Evolutionary conservation across 148 eudicot genomes (phyloP).

Genomic region (Tetragonia tetragonoides): DNA sequence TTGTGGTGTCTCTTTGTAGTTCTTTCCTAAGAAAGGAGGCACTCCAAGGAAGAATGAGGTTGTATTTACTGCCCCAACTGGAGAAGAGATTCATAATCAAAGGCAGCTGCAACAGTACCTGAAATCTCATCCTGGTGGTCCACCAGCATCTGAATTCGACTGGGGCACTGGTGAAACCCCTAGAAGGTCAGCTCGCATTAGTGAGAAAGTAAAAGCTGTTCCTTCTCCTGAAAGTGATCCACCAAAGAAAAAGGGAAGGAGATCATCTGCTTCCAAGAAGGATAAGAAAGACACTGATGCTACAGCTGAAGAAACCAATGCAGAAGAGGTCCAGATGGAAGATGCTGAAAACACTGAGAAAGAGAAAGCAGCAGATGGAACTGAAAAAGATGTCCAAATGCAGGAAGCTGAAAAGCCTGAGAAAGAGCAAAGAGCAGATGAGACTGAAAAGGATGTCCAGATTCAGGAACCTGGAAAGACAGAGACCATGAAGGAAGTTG

Average conservation of each 20-base stretch:
- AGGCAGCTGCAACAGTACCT: slow-evolving; percentile 79
- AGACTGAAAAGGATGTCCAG: slow-evolving; percentile 15
- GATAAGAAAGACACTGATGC: slow-evolving; percentile 42
- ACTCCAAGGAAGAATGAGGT: slow-evolving; percentile 77
- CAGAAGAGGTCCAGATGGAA: slow-evolving; percentile 29
- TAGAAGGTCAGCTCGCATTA: slow-evolving; percentile 81
- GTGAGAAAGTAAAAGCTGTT: slow-evolving; percentile 60
- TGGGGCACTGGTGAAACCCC: slow-evolving; percentile 92
- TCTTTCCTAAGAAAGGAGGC: slow-evolving; percentile 67
- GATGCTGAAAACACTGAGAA: slow-evolving; percentile 37
- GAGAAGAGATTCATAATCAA: slow-evolving; percentile 74
- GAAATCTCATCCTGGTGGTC: slow-evolving; percentile 81
- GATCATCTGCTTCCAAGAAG: slow-evolving; percentile 45
- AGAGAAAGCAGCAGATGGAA: slow-evolving; percentile 13
- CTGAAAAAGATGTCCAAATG: slow-evolving; percentile 23
- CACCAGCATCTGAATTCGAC: slow-evolving; percentile 67
- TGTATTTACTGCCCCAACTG: slow-evolving; percentile 78
- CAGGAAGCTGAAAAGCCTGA: slow-evolving; percentile 23
- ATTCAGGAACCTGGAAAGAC: slow-evolving; percentile 20
- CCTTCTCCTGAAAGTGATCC: slow-evolving; percentile 50
- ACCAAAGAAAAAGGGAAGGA: slow-evolving; percentile 56
- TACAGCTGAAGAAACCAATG: slow-evolving; percentile 30
- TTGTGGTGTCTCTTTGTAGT: slow-evolving; percentile 40
- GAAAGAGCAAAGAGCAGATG: slow-evolving; percentile 11
- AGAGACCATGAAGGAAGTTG: slow-evolving; percentile 17